Percentiles rank a stretch among this genome's conserved stretches.
Evolutionary conservation across 2,329 filamentous ascomycete genomes (phyloP).

Genomic region (Fusarium albidum): DNA sequence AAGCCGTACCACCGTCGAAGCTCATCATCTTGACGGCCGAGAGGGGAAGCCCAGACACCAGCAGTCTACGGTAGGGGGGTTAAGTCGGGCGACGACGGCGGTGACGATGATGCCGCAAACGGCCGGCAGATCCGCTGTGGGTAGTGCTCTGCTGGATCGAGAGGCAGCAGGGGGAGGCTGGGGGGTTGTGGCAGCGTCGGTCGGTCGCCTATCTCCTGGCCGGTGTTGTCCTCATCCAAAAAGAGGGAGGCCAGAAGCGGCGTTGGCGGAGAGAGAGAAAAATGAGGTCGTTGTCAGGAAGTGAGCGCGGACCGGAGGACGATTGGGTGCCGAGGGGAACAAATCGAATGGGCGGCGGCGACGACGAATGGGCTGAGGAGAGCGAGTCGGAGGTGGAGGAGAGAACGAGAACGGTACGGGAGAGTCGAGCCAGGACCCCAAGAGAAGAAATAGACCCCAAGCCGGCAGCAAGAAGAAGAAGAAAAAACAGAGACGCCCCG

Average conservation of each 20-base stretch:
- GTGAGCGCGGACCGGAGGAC: slow-evolving; percentile 21
- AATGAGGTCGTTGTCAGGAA: slow-evolving; percentile 18
- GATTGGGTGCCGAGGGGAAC: slow-evolving; percentile 26
- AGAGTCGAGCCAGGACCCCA: slow-evolving; percentile 21
- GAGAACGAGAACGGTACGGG: slow-evolving; percentile 11
- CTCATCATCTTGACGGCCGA: slow-evolving; percentile 55
- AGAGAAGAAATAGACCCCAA: slow-evolving; percentile 21
- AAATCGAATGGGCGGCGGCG: slow-evolving; percentile 21
- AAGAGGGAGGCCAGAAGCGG: slow-evolving; percentile 2
- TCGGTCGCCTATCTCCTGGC: slow-evolving; percentile 12
- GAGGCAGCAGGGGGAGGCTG: slow-evolving; percentile 15
- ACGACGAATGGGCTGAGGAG: slow-evolving; percentile 26
- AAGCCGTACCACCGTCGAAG: slow-evolving; percentile 72
- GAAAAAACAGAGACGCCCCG: background rate
- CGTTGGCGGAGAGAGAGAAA: background rate
- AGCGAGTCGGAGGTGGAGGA: slow-evolving; percentile 6
- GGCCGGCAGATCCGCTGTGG: slow-evolving; percentile 20
- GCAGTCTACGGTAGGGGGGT: slow-evolving; percentile 2
- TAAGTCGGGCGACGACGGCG: slow-evolving; percentile 19
- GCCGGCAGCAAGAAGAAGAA: slow-evolving; percentile 12
- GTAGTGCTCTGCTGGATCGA: slow-evolving; percentile 24
- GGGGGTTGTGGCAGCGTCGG: slow-evolving; percentile 12
- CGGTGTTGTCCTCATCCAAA: slow-evolving; percentile 30
- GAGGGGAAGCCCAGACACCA: slow-evolving; percentile 25
- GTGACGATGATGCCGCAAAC: slow-evolving; percentile 24